Evolutionary conservation across 495 filamentous ascomycete genomes (phyloP).

Genomic region (Lasiosphaeria miniovina): DNA sequence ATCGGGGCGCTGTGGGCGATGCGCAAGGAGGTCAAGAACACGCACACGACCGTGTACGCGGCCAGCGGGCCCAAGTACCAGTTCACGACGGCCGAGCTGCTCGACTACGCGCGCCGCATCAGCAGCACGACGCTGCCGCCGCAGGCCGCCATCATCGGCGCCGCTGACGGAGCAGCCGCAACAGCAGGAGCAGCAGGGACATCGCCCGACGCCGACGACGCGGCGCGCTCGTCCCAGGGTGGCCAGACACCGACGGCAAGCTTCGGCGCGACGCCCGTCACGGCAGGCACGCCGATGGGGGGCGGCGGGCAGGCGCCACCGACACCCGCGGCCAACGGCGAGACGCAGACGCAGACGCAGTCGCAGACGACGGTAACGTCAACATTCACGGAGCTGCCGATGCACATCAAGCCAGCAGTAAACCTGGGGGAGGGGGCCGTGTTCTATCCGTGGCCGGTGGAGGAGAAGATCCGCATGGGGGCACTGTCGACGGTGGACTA

Average conservation of each 20-base stretch:
- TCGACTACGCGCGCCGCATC: slow-evolving; percentile 70
- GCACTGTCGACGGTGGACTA: slow-evolving; percentile 55
- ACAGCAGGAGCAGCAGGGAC: background rate
- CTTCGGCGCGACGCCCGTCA: slow-evolving; percentile 17
- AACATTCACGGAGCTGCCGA: slow-evolving; percentile 29
- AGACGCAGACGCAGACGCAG: slow-evolving; percentile 23
- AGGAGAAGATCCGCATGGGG: slow-evolving; percentile 59
- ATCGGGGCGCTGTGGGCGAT: slow-evolving; percentile 60
- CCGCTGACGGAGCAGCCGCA: slow-evolving; percentile 19
- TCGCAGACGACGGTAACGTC: slow-evolving; percentile 14
- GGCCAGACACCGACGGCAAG: slow-evolving; percentile 19
- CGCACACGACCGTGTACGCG: slow-evolving; percentile 52
- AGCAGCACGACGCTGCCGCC: slow-evolving; percentile 69
- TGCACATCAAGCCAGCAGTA: slow-evolving; percentile 44
- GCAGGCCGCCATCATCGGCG: slow-evolving; percentile 48
- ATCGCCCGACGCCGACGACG: slow-evolving; percentile 6
- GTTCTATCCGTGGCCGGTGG: slow-evolving; percentile 69
- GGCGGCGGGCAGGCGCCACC: background rate
- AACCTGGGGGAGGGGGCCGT: slow-evolving; percentile 46
- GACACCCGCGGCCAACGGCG: slow-evolving; percentile 13
- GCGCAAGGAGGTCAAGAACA: slow-evolving; percentile 61
- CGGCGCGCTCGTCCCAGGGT: slow-evolving; percentile 1
- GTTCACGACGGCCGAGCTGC: slow-evolving; percentile 63
- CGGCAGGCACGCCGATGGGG: background rate
- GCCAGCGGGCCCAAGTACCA: slow-evolving; percentile 33